Evolutionary conservation across 352 stramenopile species (phyloP).

Genomic region (Hyaloperonospora brassicae): DNA sequence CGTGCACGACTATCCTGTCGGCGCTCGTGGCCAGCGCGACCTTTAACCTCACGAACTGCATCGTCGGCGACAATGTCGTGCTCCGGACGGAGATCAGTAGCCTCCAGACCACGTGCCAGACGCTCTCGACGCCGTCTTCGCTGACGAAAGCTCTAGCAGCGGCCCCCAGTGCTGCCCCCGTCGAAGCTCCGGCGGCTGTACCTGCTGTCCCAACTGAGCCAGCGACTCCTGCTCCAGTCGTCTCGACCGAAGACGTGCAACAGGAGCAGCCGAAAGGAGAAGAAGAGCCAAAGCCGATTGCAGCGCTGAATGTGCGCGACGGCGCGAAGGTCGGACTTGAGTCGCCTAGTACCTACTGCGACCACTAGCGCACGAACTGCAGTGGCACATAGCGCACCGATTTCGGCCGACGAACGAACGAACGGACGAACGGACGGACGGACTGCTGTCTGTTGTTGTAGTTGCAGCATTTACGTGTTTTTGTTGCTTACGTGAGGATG

Average conservation of each 20-base stretch:
- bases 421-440: too few species aligned
- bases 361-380: conserved; percentile 8
- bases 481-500: not conserved
- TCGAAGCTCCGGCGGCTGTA: conserved; percentile 1
- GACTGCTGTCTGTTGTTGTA: conserved; percentile 4
- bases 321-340: conserved; percentile 2
- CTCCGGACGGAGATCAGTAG: conserved; percentile 41
- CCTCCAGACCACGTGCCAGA: conserved; percentile 34
- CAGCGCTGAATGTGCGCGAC: conserved; percentile 12
- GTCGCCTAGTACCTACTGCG: conserved; percentile 20
- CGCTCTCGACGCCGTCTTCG: conserved; percentile 11
- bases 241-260: not conserved
- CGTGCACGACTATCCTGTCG: conserved; percentile 38
- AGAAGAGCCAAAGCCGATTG: conserved; percentile 15
- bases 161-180: too few species aligned
- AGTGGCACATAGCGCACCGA: conserved; percentile 1
- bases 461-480: conserved; percentile 12
- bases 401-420: conserved; percentile 3
- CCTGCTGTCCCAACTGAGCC: not conserved
- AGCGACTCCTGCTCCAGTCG: too few species aligned
- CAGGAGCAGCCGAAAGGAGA: conserved; percentile 2
- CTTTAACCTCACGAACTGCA: conserved; percentile 50
- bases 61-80: conserved; percentile 39
- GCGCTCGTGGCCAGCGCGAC: conserved; percentile 36
- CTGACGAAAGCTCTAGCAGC: not conserved